phyloP scores from a whole-genome alignment of 306 rosid species.

The Acacia melanoxylon region DNA sequence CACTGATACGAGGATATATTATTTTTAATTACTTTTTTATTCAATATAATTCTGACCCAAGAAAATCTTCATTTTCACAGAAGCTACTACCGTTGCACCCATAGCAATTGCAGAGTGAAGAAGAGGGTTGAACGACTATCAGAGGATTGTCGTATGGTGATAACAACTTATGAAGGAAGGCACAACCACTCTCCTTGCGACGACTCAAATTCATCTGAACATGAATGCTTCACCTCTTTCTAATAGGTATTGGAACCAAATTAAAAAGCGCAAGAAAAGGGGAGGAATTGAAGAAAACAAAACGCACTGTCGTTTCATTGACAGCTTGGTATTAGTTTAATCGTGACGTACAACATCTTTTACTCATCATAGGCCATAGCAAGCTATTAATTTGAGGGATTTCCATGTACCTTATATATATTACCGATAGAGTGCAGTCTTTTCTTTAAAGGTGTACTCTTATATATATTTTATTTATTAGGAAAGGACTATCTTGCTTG shows the following conservation, averaged over 20 bases:
- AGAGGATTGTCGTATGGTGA: constrained; percentile 98
- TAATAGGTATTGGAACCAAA: constrained; percentile 23
- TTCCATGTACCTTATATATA: background rate
- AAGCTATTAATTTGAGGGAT: constrained; percentile 2
- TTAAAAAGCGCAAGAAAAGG: background rate
- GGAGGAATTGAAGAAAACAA: background rate
- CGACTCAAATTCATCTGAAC: constrained; percentile 86
- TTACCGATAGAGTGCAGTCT: background rate
- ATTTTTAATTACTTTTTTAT: background rate
- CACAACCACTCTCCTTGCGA: constrained; percentile 96
- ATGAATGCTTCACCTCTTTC: constrained; percentile 84
- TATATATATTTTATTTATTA: background rate
- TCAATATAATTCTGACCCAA: background rate
- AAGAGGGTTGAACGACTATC: constrained; percentile 94
- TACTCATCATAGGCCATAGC: constrained; percentile 8
- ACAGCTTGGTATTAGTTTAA: background rate
- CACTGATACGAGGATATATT: background rate
- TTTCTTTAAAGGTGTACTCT: background rate
- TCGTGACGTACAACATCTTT: background rate
- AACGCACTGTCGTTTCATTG: background rate
- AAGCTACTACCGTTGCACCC: constrained; percentile 95
- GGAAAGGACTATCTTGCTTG: background rate
- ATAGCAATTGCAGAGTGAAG: constrained; percentile 90
- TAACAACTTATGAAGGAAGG: constrained; percentile 98
- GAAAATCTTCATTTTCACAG: constrained; percentile 45